phyloP scores from a whole-genome alignment of 1,284 basidiomycete species.

The Hymenochaete sp. region DNA sequence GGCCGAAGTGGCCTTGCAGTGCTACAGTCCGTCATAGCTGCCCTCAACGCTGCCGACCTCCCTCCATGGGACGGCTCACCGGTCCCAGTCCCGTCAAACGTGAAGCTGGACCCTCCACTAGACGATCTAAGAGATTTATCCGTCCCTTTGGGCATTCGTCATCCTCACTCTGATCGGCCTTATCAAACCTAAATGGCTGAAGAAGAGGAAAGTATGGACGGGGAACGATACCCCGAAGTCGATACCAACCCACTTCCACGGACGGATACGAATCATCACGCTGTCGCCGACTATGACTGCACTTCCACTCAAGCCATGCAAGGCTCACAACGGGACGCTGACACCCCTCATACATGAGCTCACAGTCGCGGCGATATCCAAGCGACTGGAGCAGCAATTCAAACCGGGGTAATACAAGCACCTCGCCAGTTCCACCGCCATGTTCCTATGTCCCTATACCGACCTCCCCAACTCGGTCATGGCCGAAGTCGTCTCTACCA shows the following conservation, averaged over 20 bases:
- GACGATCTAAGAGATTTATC: constrained; percentile 28
- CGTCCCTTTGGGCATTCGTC: constrained; percentile 29
- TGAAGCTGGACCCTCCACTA: constrained; percentile 26
- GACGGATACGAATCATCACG: constrained; percentile 22
- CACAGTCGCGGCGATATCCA: constrained; percentile 25
- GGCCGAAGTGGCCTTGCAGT: constrained; percentile 35
- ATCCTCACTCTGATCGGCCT: constrained; percentile 21
- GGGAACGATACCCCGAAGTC: constrained; percentile 21
- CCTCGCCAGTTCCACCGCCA: constrained; percentile 26
- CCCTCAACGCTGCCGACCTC: no score
- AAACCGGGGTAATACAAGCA: constrained; percentile 21
- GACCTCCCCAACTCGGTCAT: constrained; percentile 25
- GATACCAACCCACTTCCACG: neutral
- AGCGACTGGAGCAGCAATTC: no score
- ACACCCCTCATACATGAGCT: constrained; percentile 29
- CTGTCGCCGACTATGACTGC: constrained; percentile 23
- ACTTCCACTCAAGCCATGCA: constrained; percentile 25
- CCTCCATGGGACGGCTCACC: no score
- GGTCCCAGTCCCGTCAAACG: constrained; percentile 18
- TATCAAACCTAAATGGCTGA: constrained; percentile 27
- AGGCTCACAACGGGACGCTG: constrained; percentile 29
- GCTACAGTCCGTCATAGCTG: constrained; percentile 28
- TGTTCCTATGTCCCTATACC: constrained; percentile 31
- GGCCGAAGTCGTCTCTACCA: constrained; percentile 29
- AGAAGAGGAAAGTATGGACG: constrained; percentile 28